Conservation (phyloP, 2,329 filamentous ascomycete species). For the Xylaria sp. region DNA sequence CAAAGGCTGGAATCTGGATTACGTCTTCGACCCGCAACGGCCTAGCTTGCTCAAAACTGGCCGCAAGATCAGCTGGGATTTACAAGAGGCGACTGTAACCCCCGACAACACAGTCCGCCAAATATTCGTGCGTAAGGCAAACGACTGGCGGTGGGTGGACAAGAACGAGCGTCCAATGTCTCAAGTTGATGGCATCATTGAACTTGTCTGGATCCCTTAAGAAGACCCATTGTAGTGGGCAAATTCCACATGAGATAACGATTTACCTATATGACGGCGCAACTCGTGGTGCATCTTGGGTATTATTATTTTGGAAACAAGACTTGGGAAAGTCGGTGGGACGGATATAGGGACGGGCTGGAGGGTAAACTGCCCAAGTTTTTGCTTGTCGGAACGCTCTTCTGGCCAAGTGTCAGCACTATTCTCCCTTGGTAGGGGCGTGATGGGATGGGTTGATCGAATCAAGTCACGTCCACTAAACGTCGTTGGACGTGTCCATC, state of each 20-base stretch:
- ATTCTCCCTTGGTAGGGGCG: too few relatives aligned
- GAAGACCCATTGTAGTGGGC: conserved; percentile 11
- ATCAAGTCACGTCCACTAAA: not conserved
- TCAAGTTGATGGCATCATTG: conserved; percentile 59
- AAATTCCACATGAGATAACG: conserved; percentile 28
- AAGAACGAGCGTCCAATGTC: conserved; percentile 55
- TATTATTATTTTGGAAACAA: conserved; percentile 30
- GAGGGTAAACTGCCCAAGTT: not conserved
- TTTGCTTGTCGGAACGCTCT: not conserved
- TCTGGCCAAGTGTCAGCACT: too few relatives aligned
- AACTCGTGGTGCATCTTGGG: conserved; percentile 30
- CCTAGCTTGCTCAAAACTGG: conserved; percentile 55
- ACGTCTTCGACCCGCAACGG: conserved; percentile 56
- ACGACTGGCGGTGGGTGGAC: conserved; percentile 60
- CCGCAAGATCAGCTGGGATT: conserved; percentile 59
- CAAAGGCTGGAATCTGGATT: conserved; percentile 58
- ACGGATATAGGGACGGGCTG: not conserved
- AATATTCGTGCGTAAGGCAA: conserved; percentile 57
- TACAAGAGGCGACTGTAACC: conserved; percentile 55
- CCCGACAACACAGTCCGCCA: conserved; percentile 58
- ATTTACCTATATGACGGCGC: conserved; percentile 31
- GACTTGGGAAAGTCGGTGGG: conserved; percentile 10
- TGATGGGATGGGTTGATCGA: not conserved
- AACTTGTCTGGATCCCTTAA: conserved; percentile 61
- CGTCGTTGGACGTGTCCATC: not conserved